Evolutionary conservation across 179 eudicot species (phyloP).

Genomic region (Kewa caespitosa): DNA sequence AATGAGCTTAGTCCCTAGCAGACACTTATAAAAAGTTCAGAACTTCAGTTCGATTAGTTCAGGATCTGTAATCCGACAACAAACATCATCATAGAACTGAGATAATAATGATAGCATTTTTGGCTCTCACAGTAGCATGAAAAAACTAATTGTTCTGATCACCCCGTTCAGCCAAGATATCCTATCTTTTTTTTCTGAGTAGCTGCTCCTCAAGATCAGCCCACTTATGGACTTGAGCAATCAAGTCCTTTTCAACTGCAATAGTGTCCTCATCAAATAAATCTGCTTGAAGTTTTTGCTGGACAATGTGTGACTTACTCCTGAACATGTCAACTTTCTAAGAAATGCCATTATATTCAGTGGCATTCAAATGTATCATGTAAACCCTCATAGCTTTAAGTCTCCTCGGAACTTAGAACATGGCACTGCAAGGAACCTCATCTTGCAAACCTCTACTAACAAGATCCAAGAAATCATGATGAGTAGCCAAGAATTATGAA

Average conservation of each 20-base stretch:
- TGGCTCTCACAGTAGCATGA: neutral
- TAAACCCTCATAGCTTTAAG: neutral
- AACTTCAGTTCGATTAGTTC: neutral
- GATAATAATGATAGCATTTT: too few species aligned
- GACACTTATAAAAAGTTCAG: neutral
- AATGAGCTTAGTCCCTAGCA: neutral
- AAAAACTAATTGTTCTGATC: neutral
- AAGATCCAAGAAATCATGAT: neutral
- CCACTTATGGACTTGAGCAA: too few species aligned
- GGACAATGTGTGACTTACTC: too few species aligned
- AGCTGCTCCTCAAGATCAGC: neutral
- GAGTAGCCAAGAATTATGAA: neutral
- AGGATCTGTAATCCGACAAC: too few species aligned
- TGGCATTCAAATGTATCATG: neutral
- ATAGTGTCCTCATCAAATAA: too few species aligned
- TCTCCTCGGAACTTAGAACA: neutral
- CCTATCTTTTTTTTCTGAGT: neutral
- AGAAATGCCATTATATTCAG: neutral
- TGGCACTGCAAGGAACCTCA: neutral
- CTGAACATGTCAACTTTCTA: neutral
- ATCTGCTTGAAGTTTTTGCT: too few species aligned
- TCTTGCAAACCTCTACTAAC: neutral
- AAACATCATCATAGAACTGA: too few species aligned
- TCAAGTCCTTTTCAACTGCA: too few species aligned
- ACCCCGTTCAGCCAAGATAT: neutral